Evolutionary conservation across 192 early-diverging fungal genomes (phyloP).

Genomic region (Coemansia guatemalensis): DNA sequence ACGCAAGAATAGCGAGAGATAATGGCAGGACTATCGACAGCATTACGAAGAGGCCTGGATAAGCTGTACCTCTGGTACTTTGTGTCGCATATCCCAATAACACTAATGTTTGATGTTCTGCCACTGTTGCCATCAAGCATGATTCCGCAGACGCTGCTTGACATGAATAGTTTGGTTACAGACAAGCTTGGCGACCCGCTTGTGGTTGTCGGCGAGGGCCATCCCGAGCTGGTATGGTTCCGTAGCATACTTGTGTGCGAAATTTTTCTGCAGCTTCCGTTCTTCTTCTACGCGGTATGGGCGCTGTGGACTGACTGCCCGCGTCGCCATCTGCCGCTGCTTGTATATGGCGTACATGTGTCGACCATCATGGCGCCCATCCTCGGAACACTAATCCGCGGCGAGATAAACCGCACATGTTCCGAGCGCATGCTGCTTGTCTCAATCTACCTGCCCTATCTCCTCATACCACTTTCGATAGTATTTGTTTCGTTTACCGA

Average conservation of each 20-base stretch:
- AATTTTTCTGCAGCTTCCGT: constrained; percentile 63
- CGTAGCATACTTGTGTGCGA: constrained; percentile 61
- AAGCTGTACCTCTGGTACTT: constrained; percentile 66
- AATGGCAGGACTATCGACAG: background rate
- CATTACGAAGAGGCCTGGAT: constrained; percentile 53
- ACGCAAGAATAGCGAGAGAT: background rate
- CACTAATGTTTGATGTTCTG: constrained; percentile 60
- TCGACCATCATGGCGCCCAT: constrained; percentile 65
- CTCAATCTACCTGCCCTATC: constrained; percentile 69
- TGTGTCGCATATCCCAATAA: constrained; percentile 69
- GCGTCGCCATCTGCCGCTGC: constrained; percentile 47
- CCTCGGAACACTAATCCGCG: constrained; percentile 57
- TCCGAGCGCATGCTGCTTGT: constrained; percentile 44
- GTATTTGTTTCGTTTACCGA: constrained; percentile 26
- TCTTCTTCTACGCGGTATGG: constrained; percentile 65
- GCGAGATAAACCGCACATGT: constrained; percentile 47
- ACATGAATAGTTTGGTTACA: constrained; percentile 50
- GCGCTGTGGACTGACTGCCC: constrained; percentile 53
- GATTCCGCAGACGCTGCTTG: constrained; percentile 34
- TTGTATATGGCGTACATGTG: constrained; percentile 71
- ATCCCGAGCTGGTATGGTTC: constrained; percentile 61
- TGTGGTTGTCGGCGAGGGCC: constrained; percentile 43
- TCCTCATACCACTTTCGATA: constrained; percentile 64
- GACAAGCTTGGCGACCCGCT: constrained; percentile 62
- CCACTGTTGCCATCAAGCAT: constrained; percentile 52